phyloP scores from a whole-genome alignment of 768 basidiomycete genomes.

The Boletus pseudopeckii region DNA sequence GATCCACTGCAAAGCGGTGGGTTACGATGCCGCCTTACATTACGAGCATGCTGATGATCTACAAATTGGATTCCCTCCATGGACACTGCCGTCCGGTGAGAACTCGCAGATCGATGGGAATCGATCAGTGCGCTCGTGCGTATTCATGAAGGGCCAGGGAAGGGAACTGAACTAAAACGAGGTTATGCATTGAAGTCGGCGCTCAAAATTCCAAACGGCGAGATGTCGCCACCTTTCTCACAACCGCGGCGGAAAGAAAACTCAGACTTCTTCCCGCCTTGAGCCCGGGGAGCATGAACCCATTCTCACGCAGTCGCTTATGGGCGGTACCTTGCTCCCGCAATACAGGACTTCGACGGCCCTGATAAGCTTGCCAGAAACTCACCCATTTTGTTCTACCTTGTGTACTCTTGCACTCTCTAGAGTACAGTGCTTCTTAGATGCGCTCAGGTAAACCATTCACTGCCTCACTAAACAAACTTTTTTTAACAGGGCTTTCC shows the following conservation, averaged over 20 bases:
- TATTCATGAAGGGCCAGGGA: background rate
- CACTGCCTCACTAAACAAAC: background rate
- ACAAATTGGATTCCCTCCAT: background rate
- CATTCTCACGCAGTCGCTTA: too few relatives aligned
- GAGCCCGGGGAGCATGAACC: too few relatives aligned
- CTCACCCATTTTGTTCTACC: background rate
- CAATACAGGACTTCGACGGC: too few relatives aligned
- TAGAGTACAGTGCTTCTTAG: too few relatives aligned
- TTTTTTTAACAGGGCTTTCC: background rate
- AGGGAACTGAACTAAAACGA: background rate
- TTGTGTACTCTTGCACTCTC: background rate
- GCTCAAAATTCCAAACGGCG: background rate
- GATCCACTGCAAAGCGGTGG: slow-evolving; percentile 2
- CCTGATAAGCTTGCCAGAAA: background rate
- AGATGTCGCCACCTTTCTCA: background rate
- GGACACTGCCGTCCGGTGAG: background rate
- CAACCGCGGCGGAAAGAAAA: background rate
- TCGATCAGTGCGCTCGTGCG: too few relatives aligned
- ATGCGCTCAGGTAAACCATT: background rate
- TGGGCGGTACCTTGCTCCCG: too few relatives aligned
- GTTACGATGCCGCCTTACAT: background rate
- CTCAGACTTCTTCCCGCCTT: too few relatives aligned
- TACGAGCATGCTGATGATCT: background rate
- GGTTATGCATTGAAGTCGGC: background rate
- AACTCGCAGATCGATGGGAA: background rate